These are phyloP conservation scores for Yamadazyma phyllophila DNA, from an alignment of 805 yeast genomes.

Conservation along the genomic window DNA sequence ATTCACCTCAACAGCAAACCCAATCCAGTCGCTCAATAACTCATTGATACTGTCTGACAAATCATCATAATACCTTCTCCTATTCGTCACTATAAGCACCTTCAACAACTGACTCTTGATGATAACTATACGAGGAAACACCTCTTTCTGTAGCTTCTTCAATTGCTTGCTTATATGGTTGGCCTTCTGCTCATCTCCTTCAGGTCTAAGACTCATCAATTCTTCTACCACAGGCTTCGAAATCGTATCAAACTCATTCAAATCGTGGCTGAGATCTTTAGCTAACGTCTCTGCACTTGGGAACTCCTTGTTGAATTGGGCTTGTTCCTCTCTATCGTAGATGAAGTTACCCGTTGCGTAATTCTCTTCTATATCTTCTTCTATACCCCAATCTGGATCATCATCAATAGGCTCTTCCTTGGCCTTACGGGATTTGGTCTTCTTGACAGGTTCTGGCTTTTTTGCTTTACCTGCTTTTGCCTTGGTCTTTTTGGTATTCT, in stretches of 20 bases:
- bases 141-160: conserved; percentile 17
- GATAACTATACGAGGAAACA: conserved; percentile 29
- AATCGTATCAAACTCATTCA: conserved; percentile 13
- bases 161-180: conserved; percentile 9
- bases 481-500: conserved; percentile 7
- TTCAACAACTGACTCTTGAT: conserved; percentile 30
- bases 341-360: conserved; percentile 31
- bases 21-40: conserved; percentile 22
- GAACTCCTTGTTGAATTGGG: conserved; percentile 20
- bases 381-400: conserved; percentile 45
- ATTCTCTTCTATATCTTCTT: conserved; percentile 29
- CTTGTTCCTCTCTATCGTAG: conserved; percentile 32
- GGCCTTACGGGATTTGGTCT: background rate
- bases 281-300: conserved; percentile 24
- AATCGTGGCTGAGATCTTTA: conserved; percentile 17
- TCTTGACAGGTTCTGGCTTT: too few species aligned
- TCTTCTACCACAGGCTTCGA: conserved; percentile 3
- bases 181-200: background rate
- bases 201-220: background rate
- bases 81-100: conserved; percentile 28
- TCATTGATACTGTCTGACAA: conserved; percentile 10
- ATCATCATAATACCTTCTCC: conserved; percentile 16
- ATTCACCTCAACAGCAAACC: conserved; percentile 16
- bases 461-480: background rate
- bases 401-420: conserved; percentile 2